Conservation (phyloP, 2,329 filamentous ascomycete genomes). For the Helicocarpus griseus region DNA sequence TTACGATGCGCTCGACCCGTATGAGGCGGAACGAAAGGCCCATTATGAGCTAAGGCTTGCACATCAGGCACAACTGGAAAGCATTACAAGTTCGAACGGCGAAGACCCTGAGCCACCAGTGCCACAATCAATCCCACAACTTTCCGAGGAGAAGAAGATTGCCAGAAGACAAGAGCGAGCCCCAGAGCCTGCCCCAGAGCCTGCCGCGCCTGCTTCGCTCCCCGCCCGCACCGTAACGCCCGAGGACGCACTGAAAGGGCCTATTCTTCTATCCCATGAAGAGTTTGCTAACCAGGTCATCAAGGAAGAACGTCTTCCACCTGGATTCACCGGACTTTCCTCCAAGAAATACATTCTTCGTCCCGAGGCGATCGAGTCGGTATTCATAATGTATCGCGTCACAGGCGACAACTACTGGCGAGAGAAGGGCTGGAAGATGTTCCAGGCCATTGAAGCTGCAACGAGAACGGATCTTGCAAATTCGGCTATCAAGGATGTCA, state of each 20-base stretch:
- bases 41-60: not conserved
- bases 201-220: slow-evolving; percentile 26
- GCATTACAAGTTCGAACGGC: slow-evolving; percentile 33
- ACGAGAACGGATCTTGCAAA: slow-evolving; percentile 60
- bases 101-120: slow-evolving; percentile 10
- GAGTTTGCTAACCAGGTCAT: slow-evolving; percentile 31
- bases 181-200: slow-evolving; percentile 28
- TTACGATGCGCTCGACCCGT: slow-evolving; percentile 10
- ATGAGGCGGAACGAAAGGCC: slow-evolving; percentile 7
- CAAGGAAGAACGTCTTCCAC: slow-evolving; percentile 33
- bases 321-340: slow-evolving; percentile 31
- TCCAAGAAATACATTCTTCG: slow-evolving; percentile 35
- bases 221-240: not conserved
- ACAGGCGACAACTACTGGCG: slow-evolving; percentile 67
- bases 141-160: slow-evolving; percentile 34
- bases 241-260: slow-evolving; percentile 23
- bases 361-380: slow-evolving; percentile 77
- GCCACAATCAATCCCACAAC: slow-evolving; percentile 31
- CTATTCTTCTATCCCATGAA: slow-evolving; percentile 27
- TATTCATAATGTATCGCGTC: slow-evolving; percentile 86
- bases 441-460: slow-evolving; percentile 56
- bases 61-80: slow-evolving; percentile 12
- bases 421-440: slow-evolving; percentile 83
- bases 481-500: slow-evolving; percentile 38
- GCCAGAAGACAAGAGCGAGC: slow-evolving; percentile 3